These are phyloP conservation scores for Aleurites moluccanus DNA, from an alignment of 441 rosid genomes.

Conservation along the genomic window DNA sequence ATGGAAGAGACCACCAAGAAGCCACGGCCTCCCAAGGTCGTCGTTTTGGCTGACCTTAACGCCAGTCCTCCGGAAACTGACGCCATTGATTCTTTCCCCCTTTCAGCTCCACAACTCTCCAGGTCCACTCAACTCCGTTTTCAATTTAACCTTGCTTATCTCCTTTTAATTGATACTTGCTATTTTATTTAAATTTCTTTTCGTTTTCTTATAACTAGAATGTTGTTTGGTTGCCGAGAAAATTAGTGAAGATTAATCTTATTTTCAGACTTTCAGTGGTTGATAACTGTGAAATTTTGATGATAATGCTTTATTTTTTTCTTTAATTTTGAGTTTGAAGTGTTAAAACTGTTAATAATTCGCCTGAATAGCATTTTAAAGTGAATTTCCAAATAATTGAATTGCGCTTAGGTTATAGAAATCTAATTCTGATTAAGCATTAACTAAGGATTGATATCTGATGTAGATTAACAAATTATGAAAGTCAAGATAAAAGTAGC, in stretches of 20 bases:
- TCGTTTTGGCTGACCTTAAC: constrained; percentile 88
- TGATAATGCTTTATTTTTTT: neutral
- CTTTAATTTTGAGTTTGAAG: neutral
- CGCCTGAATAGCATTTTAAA: neutral
- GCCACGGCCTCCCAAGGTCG: constrained; percentile 47
- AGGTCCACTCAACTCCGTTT: constrained; percentile 29
- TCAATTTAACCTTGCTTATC: neutral
- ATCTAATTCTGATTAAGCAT: no score
- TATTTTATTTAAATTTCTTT: neutral
- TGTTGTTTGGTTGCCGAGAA: neutral
- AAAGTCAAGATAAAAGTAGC: constrained; percentile 53
- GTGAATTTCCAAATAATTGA: neutral
- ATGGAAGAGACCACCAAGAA: constrained; percentile 23
- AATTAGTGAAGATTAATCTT: neutral
- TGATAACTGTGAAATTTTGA: neutral
- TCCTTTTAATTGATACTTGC: neutral
- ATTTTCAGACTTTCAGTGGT: neutral
- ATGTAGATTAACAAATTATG: constrained; percentile 52
- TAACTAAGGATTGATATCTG: neutral
- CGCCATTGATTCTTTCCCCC: constrained; percentile 40
- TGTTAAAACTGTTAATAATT: neutral
- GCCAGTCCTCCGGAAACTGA: constrained; percentile 82
- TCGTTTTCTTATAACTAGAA: no score
- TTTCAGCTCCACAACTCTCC: constrained; percentile 35
- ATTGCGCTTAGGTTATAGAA: neutral